A percentile compares a stretch with the other conserved stretches of the same genome.
Conservation (phyloP, 176 grass and related monocot species). For the Carex pumila region DNA sequence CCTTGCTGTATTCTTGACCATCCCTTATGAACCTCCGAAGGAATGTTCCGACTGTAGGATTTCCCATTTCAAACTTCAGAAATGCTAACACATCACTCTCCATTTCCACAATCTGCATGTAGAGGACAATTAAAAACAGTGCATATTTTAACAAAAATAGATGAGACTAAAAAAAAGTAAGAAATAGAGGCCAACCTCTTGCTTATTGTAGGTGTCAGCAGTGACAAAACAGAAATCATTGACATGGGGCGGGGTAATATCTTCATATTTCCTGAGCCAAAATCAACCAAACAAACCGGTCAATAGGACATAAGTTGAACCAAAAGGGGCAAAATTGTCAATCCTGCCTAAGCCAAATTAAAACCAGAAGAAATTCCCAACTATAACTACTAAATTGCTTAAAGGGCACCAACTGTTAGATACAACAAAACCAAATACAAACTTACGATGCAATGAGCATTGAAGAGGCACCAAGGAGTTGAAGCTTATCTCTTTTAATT, state of each 20-base stretch:
- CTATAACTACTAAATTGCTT: not conserved
- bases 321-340: not conserved
- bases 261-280: conserved; percentile 79
- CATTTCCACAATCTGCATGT: conserved; percentile 31
- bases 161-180: not conserved
- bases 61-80: conserved; percentile 14
- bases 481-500: conserved; percentile 37
- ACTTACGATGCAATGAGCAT: conserved; percentile 80
- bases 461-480: conserved; percentile 67
- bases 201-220: conserved; percentile 74
- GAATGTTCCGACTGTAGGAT: conserved; percentile 12
- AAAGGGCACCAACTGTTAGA: not conserved
- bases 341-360: not conserved
- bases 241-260: conserved; percentile 49
- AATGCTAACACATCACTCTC: conserved; percentile 20
- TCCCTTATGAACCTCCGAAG: conserved; percentile 5
- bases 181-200: conserved; percentile 30
- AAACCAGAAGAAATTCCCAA: not conserved
- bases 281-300: not conserved
- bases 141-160: not conserved
- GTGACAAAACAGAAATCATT: conserved; percentile 92
- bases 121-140: not conserved
- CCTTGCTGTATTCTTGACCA: not conserved
- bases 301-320: not conserved
- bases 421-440: not conserved